A percentile compares a stretch with the other conserved stretches of the same genome.
These are phyloP conservation scores for Verbascum thapsus DNA, from an alignment of 257 asterid species.

Conservation along the genomic window DNA sequence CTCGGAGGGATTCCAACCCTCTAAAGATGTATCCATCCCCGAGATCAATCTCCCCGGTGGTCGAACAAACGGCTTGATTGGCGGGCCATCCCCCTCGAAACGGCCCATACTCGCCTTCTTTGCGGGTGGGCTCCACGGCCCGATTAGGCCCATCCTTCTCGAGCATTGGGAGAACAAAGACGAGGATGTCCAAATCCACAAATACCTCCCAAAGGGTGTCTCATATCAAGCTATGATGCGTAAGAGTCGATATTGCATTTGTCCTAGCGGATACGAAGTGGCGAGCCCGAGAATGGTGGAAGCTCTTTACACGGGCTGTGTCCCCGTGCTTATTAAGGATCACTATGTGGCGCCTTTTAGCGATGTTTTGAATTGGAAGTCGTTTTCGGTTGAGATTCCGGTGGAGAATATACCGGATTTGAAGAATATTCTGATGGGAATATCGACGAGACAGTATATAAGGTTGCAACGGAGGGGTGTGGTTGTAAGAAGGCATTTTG, in stretches of 20 bases:
- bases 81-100: constrained; percentile 75
- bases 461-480: constrained; percentile 75
- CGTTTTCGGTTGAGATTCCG: constrained; percentile 53
- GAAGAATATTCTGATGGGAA: constrained; percentile 59
- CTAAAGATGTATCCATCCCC: constrained; percentile 76
- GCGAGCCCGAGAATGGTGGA: constrained; percentile 92
- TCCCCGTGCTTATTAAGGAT: constrained; percentile 67
- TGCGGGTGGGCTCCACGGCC: constrained; percentile 90
- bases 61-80: constrained; percentile 58
- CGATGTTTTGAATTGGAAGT: constrained; percentile 71
- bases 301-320: constrained; percentile 72
- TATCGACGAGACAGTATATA: constrained; percentile 65
- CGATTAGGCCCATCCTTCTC: constrained; percentile 70
- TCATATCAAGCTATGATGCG: constrained; percentile 64
- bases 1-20: constrained; percentile 69
- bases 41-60: constrained; percentile 77
- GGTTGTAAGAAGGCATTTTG: constrained; percentile 66
- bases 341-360: constrained; percentile 72
- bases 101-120: constrained; percentile 66
- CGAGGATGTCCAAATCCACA: constrained; percentile 58
- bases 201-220: constrained; percentile 61
- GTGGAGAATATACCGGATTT: constrained; percentile 59
- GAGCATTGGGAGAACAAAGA: constrained; percentile 86
- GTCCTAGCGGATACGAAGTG: constrained; percentile 83
- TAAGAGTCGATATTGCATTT: constrained; percentile 71